Percentiles rank a stretch among this genome's conserved stretches.
These are phyloP conservation scores for Flaveria floridana DNA, from an alignment of 140 eudicot genomes.

Conservation along the genomic window DNA sequence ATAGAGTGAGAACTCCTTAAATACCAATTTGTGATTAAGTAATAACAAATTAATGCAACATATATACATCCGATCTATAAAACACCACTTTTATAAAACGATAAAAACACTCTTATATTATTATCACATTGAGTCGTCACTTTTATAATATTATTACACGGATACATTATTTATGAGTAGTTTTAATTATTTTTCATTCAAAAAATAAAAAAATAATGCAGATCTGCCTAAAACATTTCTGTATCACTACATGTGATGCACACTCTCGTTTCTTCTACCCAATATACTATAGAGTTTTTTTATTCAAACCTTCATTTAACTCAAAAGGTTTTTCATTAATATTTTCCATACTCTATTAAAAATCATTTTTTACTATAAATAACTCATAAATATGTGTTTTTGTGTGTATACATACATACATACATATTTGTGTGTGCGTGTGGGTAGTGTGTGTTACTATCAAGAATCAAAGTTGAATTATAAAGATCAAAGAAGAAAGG, in stretches of 20 bases:
- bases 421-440: no score
- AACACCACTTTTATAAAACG: not conserved
- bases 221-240: not conserved
- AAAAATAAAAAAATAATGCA: not conserved
- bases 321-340: not conserved
- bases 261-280: not conserved
- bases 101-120: not conserved
- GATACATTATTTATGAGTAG: not conserved
- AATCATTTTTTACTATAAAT: not conserved
- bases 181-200: not conserved
- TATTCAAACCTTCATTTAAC: not conserved
- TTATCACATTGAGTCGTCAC: not conserved
- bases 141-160: not conserved
- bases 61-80: not conserved
- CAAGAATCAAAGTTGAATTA: conserved; percentile 16
- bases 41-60: not conserved
- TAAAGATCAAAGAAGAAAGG: not conserved
- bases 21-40: no score
- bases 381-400: not conserved
- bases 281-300: not conserved
- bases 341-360: not conserved
- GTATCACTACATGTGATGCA: not conserved
- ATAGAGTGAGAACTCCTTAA: no score
- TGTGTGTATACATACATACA: no score
- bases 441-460: conserved; percentile 20